phyloP scores from a whole-genome alignment of 345 rosid genomes.

The Triadica sebifera region DNA sequence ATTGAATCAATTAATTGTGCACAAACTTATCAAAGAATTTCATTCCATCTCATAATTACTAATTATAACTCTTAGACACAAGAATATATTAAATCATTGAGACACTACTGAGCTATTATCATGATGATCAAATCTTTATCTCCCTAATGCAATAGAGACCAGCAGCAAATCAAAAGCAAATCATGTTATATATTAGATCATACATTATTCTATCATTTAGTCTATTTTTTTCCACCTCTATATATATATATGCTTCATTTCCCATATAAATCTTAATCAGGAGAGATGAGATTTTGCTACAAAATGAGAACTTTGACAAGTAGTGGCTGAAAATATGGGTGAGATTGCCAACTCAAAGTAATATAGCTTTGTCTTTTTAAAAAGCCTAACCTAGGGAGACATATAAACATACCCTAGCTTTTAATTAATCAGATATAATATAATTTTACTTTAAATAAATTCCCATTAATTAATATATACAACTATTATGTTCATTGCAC shows the following conservation, averaged over 20 bases:
- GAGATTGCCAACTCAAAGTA: conserved; percentile 24
- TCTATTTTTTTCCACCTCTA: not conserved
- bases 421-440: not conserved
- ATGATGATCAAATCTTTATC: too few relatives aligned
- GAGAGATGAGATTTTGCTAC: conserved; percentile 7
- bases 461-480: not conserved
- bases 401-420: not conserved
- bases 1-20: too few relatives aligned
- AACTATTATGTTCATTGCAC: conserved; percentile 26
- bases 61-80: too few relatives aligned
- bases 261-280: not conserved
- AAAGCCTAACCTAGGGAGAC: not conserved
- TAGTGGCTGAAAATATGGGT: conserved; percentile 8
- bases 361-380: not conserved
- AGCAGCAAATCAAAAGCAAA: too few relatives aligned
- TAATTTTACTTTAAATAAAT: not conserved
- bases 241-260: conserved; percentile 1
- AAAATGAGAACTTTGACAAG: not conserved
- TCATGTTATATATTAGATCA: too few relatives aligned
- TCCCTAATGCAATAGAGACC: too few relatives aligned
- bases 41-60: too few relatives aligned
- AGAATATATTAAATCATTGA: too few relatives aligned
- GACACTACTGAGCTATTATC: too few relatives aligned
- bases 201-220: too few relatives aligned
- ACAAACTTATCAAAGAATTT: too few relatives aligned